Conservation (phyloP, 164 flowering plant species). For the Stephania japonica region DNA sequence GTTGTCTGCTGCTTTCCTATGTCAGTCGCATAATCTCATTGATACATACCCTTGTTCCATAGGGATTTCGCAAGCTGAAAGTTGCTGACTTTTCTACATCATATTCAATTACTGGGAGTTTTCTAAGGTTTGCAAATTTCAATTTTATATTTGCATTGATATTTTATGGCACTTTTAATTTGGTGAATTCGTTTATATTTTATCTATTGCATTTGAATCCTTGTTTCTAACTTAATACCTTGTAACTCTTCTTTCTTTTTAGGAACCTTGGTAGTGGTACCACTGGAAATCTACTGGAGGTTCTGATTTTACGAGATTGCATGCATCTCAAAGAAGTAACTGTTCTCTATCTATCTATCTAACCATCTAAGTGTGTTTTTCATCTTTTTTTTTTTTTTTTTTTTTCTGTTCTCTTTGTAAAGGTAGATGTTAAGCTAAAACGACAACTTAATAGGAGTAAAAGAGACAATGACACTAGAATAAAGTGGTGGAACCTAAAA, state of each 20-base stretch:
- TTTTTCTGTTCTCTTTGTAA: background rate
- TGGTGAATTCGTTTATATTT: background rate
- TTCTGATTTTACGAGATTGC: conserved; percentile 78
- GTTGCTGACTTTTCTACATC: conserved; percentile 78
- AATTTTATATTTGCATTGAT: background rate
- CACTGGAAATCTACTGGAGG: conserved; percentile 55
- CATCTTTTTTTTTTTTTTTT: background rate
- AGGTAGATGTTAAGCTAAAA: background rate
- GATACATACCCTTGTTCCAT: conserved; percentile 14
- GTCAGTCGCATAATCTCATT: conserved; percentile 1
- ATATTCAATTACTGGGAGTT: conserved; percentile 69
- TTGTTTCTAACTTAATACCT: background rate
- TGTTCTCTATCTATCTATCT: conserved; percentile 7
- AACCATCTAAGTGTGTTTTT: background rate
- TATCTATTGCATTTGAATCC: background rate
- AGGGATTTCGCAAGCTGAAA: conserved; percentile 76
- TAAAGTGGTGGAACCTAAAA: no score
- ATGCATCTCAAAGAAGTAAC: conserved; percentile 85
- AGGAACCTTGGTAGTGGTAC: conserved; percentile 59
- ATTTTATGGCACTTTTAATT: background rate
- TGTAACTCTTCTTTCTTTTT: background rate
- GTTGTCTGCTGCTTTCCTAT: no score
- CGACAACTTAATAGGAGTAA: no score
- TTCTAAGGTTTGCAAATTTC: conserved; percentile 50
- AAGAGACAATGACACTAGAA: no score